These are phyloP conservation scores for Trichoderma sp. DNA, from an alignment of 2,329 filamentous ascomycete genomes.

Conservation along the genomic window DNA sequence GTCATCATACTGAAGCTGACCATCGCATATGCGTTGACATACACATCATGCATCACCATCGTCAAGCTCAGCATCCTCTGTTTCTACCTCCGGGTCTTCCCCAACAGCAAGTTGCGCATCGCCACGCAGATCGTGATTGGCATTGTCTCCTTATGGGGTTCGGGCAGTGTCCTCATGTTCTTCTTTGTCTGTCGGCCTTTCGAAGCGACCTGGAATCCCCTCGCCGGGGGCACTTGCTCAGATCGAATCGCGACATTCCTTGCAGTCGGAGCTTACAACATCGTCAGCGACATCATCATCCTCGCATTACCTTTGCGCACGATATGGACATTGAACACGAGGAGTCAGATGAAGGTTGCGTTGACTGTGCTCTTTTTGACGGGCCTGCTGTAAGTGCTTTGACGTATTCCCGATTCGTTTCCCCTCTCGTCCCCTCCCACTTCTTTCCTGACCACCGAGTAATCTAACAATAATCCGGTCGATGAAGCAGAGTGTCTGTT, in stretches of 20 bases:
- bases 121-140: constrained; percentile 38
- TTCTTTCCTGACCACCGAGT: neutral
- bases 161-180: constrained; percentile 34
- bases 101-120: constrained; percentile 37
- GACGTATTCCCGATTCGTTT: too few species aligned
- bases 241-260: constrained; percentile 44
- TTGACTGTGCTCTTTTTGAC: constrained; percentile 38
- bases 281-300: constrained; percentile 45
- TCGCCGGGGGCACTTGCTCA: constrained; percentile 40
- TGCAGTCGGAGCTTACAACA: constrained; percentile 45
- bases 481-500: constrained; percentile 32
- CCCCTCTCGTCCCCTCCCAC: neutral
- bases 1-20: constrained; percentile 37
- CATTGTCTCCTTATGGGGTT: constrained; percentile 37
- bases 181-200: constrained; percentile 37
- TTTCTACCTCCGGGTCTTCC: constrained; percentile 49
- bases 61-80: constrained; percentile 47
- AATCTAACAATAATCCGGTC: too few species aligned
- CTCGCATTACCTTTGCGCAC: constrained; percentile 44
- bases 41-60: constrained; percentile 41
- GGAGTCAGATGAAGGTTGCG: constrained; percentile 36
- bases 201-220: constrained; percentile 34
- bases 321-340: constrained; percentile 42
- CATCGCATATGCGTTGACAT: constrained; percentile 45
- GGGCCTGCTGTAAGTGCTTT: constrained; percentile 35